Conservation (phyloP, 2,329 filamentous ascomycete genomes). For the Nemania serpens region DNA sequence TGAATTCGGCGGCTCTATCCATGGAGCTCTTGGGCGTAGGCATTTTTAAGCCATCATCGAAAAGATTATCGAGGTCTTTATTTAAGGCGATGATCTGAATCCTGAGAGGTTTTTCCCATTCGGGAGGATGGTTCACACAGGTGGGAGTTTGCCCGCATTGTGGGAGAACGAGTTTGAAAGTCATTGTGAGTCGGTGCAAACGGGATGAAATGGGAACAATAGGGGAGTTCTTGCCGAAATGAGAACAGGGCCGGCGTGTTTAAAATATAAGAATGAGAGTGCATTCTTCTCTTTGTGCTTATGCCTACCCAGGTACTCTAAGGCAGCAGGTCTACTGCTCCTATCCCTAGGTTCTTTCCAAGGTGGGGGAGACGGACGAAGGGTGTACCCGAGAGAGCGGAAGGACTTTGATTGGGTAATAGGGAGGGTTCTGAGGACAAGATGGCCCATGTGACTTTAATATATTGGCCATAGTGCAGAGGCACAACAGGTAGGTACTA, state of each 20-base stretch:
- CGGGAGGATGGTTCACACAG: constrained; percentile 10
- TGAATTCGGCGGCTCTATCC: constrained; percentile 1
- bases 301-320: neutral
- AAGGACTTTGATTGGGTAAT: constrained; percentile 3
- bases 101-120: constrained; percentile 2
- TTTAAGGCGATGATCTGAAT: neutral
- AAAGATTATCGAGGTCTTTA: constrained; percentile 2
- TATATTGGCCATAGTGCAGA: neutral
- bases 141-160: constrained; percentile 7
- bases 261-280: neutral
- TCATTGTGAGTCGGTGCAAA: constrained; percentile 4
- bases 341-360: neutral
- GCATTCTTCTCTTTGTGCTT: constrained; percentile 1
- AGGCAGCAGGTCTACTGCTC: neutral
- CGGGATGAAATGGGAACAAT: neutral
- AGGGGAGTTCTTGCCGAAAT: neutral
- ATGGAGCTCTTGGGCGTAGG: neutral
- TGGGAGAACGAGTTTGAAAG: constrained; percentile 10
- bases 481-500: too few relatives aligned
- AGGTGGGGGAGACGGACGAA: constrained; percentile 4
- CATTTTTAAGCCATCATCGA: constrained; percentile 5
- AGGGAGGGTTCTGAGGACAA: neutral
- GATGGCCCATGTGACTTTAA: too few relatives aligned
- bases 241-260: neutral
- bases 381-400: constrained; percentile 1